Evolutionary conservation across 1,284 basidiomycete species (phyloP).

Genomic region (Leccinum variabile): DNA sequence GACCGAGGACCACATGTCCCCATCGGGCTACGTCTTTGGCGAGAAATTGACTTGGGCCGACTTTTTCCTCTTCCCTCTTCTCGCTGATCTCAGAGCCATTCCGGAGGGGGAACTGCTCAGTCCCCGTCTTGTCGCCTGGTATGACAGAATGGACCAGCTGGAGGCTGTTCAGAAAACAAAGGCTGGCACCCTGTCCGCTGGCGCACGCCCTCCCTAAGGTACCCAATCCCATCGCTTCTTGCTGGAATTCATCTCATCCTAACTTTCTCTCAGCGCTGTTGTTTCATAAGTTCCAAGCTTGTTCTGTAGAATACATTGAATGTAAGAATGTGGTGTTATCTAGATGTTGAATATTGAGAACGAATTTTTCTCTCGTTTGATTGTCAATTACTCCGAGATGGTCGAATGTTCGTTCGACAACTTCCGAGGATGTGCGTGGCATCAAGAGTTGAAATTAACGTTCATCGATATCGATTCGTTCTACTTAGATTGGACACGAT

Average conservation of each 20-base stretch:
- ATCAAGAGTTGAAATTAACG: background rate
- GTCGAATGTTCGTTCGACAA: background rate
- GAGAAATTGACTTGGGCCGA: conserved; percentile 32
- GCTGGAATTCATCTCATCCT: background rate
- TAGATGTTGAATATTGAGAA: background rate
- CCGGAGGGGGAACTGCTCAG: conserved; percentile 30
- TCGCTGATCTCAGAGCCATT: conserved; percentile 32
- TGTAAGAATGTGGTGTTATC: background rate
- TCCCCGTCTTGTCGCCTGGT: conserved; percentile 26
- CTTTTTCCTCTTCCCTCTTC: conserved; percentile 35
- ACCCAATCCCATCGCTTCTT: background rate
- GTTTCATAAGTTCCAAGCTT: background rate
- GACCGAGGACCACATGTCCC: conserved; percentile 27
- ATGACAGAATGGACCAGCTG: conserved; percentile 30
- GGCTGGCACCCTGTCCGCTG: conserved; percentile 27
- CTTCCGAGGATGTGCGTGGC: background rate
- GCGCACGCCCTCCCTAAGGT: conserved; percentile 26
- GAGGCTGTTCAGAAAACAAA: conserved; percentile 31
- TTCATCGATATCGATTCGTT: background rate
- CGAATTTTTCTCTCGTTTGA: background rate
- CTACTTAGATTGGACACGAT: background rate
- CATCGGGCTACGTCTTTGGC: conserved; percentile 32
- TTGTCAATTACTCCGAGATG: background rate
- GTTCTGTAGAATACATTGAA: background rate
- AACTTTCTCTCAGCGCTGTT: background rate